phyloP scores from a whole-genome alignment of 306 rosid species.

The Castanopsis chinensis region DNA sequence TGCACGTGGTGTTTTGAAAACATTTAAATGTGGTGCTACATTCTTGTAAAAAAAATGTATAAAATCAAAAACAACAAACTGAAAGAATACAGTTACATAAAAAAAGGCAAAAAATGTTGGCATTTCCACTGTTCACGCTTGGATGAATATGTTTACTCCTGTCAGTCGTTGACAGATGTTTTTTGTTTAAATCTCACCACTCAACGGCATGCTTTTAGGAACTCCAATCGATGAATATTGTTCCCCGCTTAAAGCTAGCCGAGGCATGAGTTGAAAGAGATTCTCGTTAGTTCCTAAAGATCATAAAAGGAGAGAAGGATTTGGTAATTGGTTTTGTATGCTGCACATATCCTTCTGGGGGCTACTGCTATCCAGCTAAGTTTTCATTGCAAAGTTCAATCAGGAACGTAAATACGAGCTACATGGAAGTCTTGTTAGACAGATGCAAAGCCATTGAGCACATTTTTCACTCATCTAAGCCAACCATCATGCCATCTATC shows the following conservation, averaged over 20 bases:
- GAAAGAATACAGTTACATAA: no score
- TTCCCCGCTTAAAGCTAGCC: conserved; percentile 71
- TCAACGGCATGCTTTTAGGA: conserved; percentile 51
- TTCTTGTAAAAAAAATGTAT: no score
- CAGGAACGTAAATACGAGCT: neutral
- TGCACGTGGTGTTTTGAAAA: no score
- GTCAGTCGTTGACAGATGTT: neutral
- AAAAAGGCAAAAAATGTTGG: neutral
- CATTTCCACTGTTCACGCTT: neutral
- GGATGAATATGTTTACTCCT: no score
- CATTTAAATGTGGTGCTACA: no score
- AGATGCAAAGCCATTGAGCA: neutral
- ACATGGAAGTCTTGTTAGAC: neutral
- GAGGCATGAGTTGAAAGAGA: conserved; percentile 42
- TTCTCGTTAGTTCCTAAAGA: neutral
- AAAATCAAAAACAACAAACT: no score
- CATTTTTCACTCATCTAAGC: neutral
- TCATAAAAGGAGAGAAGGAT: neutral
- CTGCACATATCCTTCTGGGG: neutral
- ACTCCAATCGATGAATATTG: conserved; percentile 90
- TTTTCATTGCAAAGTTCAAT: neutral
- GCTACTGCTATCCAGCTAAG: neutral
- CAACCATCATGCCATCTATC: neutral
- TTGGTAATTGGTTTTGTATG: neutral
- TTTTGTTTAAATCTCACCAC: neutral